Conservation (phyloP, 768 basidiomycete genomes). For the Tremella fuciformis region DNA sequence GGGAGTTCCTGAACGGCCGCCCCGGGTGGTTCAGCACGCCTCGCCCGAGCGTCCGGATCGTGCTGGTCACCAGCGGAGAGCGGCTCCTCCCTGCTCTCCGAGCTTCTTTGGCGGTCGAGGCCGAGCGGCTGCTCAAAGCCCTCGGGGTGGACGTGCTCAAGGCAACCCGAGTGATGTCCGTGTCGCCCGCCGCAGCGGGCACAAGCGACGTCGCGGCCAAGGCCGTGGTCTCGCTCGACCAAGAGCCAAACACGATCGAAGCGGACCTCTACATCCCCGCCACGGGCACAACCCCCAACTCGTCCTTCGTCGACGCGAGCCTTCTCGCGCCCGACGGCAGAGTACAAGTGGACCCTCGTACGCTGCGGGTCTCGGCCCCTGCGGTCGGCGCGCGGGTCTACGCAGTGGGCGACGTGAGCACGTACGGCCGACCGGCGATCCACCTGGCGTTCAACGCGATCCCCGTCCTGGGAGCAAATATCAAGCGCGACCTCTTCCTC, state of each 20-base stretch:
- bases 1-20: not conserved
- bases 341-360: not conserved
- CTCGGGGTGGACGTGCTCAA: not conserved
- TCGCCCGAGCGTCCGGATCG: not conserved
- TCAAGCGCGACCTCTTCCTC: not conserved
- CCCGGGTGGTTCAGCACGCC: not conserved
- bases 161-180: not conserved
- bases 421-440: slow-evolving; percentile 1
- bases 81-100: not conserved
- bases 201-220: not conserved
- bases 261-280: slow-evolving; percentile 1
- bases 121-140: not conserved
- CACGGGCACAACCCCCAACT: not conserved
- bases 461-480: not conserved
- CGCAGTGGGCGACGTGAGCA: slow-evolving; percentile 2
- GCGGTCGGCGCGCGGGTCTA: not conserved
- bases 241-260: not conserved
- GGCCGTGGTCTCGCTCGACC: not conserved
- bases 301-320: not conserved
- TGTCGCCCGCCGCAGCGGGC: not conserved
- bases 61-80: not conserved
- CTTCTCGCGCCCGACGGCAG: not conserved
- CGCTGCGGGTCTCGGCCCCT: not conserved
- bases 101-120: not conserved
- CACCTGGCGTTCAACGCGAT: not conserved